phyloP scores from a whole-genome alignment of 345 rosid genomes.

The Clarkia xantiana region DNA sequence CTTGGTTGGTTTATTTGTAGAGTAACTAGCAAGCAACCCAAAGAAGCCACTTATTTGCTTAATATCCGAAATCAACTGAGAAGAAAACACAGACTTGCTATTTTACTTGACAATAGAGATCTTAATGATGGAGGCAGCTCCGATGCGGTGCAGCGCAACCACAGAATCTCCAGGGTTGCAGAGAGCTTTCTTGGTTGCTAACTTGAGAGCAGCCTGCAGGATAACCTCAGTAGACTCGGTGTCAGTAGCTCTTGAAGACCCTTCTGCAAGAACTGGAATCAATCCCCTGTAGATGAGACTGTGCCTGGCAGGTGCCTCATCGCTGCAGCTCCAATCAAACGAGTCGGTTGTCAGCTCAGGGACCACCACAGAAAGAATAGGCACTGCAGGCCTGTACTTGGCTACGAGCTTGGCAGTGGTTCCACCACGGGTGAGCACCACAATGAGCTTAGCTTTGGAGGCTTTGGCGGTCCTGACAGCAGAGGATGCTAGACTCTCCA shows the following conservation, averaged over 20 bases:
- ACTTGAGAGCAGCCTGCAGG: not conserved
- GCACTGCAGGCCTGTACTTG: constrained; percentile 1
- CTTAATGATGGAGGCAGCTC: constrained; percentile 16
- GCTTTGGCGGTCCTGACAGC: not conserved
- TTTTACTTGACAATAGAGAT: too few relatives aligned
- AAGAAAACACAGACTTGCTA: too few relatives aligned
- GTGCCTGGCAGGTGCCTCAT: constrained; percentile 1
- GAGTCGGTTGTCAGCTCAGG: not conserved
- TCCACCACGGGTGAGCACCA: constrained; percentile 1
- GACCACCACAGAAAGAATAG: not conserved
- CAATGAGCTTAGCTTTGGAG: constrained; percentile 1
- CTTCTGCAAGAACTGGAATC: not conserved
- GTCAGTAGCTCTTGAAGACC: not conserved
- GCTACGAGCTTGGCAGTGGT: not conserved
- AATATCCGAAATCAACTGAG: too few relatives aligned
- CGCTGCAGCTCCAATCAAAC: constrained; percentile 1
- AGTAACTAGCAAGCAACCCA: too few relatives aligned
- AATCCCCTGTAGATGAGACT: not conserved
- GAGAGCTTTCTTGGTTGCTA: not conserved
- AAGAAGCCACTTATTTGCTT: too few relatives aligned
- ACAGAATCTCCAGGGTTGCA: not conserved
- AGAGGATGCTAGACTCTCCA: constrained; percentile 1
- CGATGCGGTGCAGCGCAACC: not conserved
- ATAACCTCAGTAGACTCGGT: not conserved
- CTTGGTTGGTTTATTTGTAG: too few relatives aligned